Evolutionary conservation across 495 filamentous ascomycete species (phyloP), one percentile per base, ranked within the genome.

Genomic region (Trichoderma erinaceum): DNA sequence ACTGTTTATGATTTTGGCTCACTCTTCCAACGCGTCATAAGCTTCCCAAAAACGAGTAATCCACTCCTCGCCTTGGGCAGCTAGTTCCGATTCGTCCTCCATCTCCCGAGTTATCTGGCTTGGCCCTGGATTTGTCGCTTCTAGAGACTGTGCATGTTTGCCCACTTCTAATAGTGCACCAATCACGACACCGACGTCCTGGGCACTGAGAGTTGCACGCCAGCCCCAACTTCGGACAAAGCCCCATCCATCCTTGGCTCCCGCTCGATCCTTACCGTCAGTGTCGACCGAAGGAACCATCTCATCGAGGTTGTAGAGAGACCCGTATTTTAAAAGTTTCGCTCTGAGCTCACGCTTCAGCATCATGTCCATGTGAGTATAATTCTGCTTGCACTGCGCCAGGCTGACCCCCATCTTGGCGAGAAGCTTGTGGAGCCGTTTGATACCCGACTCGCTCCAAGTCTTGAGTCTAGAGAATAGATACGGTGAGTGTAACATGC

Each of bases 301-400:
- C 25, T 92, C 96, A 72, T 97, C 92, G 12, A 99, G 83, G 38
- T 93, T 92, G 76, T 97, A 98, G 69, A 93, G 79, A 2, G 92
- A 90, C 0, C 92, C 92, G 72, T 96, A 97, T 69, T 92, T 93
- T 46, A 97, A 83, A 2, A 99, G 81, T 61, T 94, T 89, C 64
- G 89, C 84, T n/a, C 93, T 88, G 27, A 99, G 80, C 15, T 90
- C 90, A 27, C 91, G 88, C 78, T 99, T 99, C 46, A 99, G 79
- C 73, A 95, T 88, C 90, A 98, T 94, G 75, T 99, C 96, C 92
- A 99, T 97, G 77, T 99, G 95, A 2, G 93, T 91, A 75, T 99
- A 99, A 73, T 85, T 93, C 75, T 97, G 93, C 70, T 92, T 92
- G 78, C 93, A 97, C 81, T 98, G 94, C 23, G 86, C 90, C 41